Evolutionary conservation across 2,329 filamentous ascomycete species (phyloP).

Genomic region (Calcarisporium arbuscula): DNA sequence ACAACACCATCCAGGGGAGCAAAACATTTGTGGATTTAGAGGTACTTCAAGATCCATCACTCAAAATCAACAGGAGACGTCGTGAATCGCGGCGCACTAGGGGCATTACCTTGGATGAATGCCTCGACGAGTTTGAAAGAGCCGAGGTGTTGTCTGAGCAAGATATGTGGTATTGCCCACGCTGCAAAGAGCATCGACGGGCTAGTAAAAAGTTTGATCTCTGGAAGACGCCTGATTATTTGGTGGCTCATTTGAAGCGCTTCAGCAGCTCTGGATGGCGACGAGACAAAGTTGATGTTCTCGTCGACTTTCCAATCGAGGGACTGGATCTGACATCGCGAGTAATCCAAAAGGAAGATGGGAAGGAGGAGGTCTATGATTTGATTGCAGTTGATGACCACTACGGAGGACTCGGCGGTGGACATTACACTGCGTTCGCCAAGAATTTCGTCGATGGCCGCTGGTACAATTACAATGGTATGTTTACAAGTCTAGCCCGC

Average conservation of each 20-base stretch:
- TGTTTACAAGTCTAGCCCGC: no score
- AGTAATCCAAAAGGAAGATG: slow-evolving; percentile 72
- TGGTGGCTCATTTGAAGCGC: slow-evolving; percentile 91
- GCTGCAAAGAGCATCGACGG: slow-evolving; percentile 87
- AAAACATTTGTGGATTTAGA: slow-evolving; percentile 50
- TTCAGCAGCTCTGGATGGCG: slow-evolving; percentile 81
- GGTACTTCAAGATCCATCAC: slow-evolving; percentile 53
- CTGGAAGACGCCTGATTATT: slow-evolving; percentile 93
- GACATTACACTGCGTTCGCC: slow-evolving; percentile 92
- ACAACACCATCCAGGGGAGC: slow-evolving; percentile 47
- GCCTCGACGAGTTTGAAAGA: slow-evolving; percentile 89
- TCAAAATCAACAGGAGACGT: slow-evolving; percentile 56
- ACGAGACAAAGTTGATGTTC: slow-evolving; percentile 83
- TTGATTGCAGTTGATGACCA: slow-evolving; percentile 95
- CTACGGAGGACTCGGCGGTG: slow-evolving; percentile 85
- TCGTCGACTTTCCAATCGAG: slow-evolving; percentile 87
- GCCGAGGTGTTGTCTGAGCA: slow-evolving; percentile 90
- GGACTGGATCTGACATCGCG: slow-evolving; percentile 75
- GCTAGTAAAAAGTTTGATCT: slow-evolving; percentile 96
- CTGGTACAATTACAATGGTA: slow-evolving; percentile 98
- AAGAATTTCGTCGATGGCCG: slow-evolving; percentile 83
- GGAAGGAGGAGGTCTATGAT: slow-evolving; percentile 82
- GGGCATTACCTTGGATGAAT: slow-evolving; percentile 82
- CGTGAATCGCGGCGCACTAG: slow-evolving; percentile 50
- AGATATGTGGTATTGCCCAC: slow-evolving; percentile 95